Conservation (phyloP, 768 basidiomycete species). For the Megacollybia marginata region DNA sequence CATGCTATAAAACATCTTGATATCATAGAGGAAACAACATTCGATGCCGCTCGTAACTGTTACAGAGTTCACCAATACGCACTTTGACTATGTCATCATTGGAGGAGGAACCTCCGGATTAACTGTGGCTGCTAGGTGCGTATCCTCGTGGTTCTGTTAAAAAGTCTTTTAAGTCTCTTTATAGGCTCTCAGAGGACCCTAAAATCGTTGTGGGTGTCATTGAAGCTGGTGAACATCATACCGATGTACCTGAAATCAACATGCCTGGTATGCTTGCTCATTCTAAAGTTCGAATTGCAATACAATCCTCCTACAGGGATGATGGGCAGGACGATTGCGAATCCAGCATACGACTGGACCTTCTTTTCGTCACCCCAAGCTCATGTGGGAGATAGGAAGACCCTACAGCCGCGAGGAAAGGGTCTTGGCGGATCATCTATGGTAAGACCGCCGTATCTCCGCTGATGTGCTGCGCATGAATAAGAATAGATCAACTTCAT, state of each 20-base stretch:
- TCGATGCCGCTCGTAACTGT: too few species aligned
- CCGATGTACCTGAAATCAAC: neutral
- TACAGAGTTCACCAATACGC: too few species aligned
- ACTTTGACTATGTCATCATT: conserved; percentile 1
- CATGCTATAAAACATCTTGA: too few species aligned
- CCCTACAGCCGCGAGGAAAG: conserved; percentile 17
- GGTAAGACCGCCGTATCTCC: conserved; percentile 2
- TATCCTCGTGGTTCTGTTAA: neutral
- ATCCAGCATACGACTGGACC: conserved; percentile 17
- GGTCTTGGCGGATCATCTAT: conserved; percentile 20
- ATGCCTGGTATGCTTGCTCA: neutral
- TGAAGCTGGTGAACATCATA: neutral
- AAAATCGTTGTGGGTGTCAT: neutral
- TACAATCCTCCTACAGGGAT: neutral
- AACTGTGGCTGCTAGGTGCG: conserved; percentile 26
- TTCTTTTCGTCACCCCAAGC: conserved; percentile 18
- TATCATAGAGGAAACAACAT: too few species aligned
- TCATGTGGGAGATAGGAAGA: conserved; percentile 9
- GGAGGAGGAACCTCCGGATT: conserved; percentile 23
- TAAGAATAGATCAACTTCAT: conserved; percentile 3
- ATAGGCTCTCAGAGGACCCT: conserved; percentile 1
- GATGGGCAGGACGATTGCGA: neutral
- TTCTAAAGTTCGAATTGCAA: neutral
- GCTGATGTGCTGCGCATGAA: neutral
- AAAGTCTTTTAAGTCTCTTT: neutral